Base-by-base conservation (phyloP, 257 asterid genomes). In the Eustoma russellianum region DNA sequence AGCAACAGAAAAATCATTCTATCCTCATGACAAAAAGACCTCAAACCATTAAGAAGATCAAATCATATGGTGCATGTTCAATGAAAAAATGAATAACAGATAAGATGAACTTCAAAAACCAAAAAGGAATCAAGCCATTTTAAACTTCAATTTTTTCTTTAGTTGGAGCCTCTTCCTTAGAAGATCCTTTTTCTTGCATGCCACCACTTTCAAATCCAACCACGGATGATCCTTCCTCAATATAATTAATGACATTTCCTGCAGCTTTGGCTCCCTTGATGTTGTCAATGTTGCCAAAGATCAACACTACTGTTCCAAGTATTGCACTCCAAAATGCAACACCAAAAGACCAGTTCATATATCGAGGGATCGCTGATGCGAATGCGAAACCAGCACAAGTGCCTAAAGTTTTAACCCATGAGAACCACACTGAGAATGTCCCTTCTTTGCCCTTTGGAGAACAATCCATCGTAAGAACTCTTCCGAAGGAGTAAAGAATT, bases 401-500 rank as follows among this genome's bases (percentile, higher is more conserved):
- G 30, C 92, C 94, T 0, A 83, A 67, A 2, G 79, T 86, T 59
- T 87, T 69, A 2, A 78, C 78, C 94, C 94, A 79, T 17, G 95
- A 85, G 57, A 85, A 83, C 94, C 95, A 89, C 14, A 78, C 87
- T 0, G 95, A 89, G 24, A 89, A 89, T 0, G 79, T 87, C 0
- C 97, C 97, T 77, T 89, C 97, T 74, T 85, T 85, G 9, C 95
- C 95, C 12, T 79, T 77, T 0, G 97, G 97, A 13, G 94, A 77
- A 59, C 97, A 89, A 18, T 89, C 95, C 63, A 85, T 41, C 81
- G 81, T 65, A 46, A 89, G 78, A 35, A 83, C 95, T 62, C 95
- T 74, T 24, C 95, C 94, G 54, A 75, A 89, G 17, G 94, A 94
- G 52, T 89, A 88, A 13, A 83, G 56, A 15, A 88, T 57, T 53